A percentile compares a stretch with the other conserved stretches of the same genome.
These are phyloP conservation scores for Venturia aucupariae DNA, from an alignment of 2,329 filamentous ascomycete species.

Conservation along the genomic window DNA sequence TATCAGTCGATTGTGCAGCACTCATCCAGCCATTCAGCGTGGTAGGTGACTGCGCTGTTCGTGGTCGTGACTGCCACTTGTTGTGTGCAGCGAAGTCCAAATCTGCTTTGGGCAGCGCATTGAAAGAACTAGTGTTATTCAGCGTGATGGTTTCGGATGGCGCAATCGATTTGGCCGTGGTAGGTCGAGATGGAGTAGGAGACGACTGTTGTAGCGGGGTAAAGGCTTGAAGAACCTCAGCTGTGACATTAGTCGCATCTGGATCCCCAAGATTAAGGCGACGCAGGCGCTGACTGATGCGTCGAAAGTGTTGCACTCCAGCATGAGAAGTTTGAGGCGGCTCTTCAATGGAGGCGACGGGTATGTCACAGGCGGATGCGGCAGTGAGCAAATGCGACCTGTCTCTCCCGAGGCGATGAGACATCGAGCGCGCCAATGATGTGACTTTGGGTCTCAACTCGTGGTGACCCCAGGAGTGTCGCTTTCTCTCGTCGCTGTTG, in stretches of 20 bases:
- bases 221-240: neutral
- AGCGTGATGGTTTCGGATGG: neutral
- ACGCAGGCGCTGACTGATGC: neutral
- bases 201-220: neutral
- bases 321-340: neutral
- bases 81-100: neutral
- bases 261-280: neutral
- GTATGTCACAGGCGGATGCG: neutral
- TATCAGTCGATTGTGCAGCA: constrained; percentile 1
- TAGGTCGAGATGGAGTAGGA: neutral
- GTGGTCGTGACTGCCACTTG: neutral
- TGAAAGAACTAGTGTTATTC: neutral
- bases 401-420: neutral
- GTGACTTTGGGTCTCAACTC: neutral
- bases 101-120: neutral
- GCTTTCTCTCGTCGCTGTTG: neutral
- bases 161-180: neutral
- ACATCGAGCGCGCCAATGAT: neutral
- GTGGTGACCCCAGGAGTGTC: neutral
- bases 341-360: neutral
- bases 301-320: neutral
- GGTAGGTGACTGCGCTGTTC: neutral
- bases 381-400: neutral
- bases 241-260: neutral
- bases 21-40: neutral